Evolutionary conservation across 371 early-diverging fungal genomes (phyloP).

Genomic region (Mucor irregularis): DNA sequence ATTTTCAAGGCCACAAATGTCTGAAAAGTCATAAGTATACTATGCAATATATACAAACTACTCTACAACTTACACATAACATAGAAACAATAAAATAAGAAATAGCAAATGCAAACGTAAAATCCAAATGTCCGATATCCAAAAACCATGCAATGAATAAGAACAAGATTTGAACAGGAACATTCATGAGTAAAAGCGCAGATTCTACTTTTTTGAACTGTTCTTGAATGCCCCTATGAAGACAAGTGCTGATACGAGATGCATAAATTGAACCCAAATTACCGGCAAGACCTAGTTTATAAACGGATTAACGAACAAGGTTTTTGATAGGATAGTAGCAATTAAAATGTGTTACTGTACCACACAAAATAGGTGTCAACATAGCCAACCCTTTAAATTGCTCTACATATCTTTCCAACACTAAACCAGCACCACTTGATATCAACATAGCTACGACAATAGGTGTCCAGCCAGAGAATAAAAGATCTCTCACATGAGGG

Average conservation of each 20-base stretch:
- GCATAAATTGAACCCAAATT: conserved; percentile 87
- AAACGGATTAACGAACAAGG: neutral
- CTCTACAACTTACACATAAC: conserved; percentile 13
- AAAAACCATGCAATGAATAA: conserved; percentile 58
- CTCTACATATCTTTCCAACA: conserved; percentile 78
- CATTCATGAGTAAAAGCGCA: conserved; percentile 68
- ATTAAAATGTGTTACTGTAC: too few species aligned
- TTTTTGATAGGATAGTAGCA: too few species aligned
- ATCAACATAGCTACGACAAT: conserved; percentile 79
- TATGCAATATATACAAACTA: too few species aligned
- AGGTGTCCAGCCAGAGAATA: conserved; percentile 82
- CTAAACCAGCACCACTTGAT: conserved; percentile 80
- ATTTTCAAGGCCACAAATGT: conserved; percentile 49
- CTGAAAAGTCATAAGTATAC: conserved; percentile 25
- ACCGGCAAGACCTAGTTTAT: conserved; percentile 54
- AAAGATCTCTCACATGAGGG: conserved; percentile 59
- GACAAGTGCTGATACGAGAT: conserved; percentile 78
- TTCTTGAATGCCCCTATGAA: conserved; percentile 65
- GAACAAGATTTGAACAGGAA: conserved; percentile 76
- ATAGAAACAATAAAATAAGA: conserved; percentile 48
- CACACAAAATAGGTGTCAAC: conserved; percentile 75
- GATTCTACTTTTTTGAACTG: conserved; percentile 58
- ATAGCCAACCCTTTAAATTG: conserved; percentile 75
- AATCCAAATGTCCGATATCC: conserved; percentile 55
- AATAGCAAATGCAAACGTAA: conserved; percentile 36